These are phyloP conservation scores for Miamiensis avidus DNA, from an alignment of 169 alveolate genomes.

Conservation along the genomic window DNA sequence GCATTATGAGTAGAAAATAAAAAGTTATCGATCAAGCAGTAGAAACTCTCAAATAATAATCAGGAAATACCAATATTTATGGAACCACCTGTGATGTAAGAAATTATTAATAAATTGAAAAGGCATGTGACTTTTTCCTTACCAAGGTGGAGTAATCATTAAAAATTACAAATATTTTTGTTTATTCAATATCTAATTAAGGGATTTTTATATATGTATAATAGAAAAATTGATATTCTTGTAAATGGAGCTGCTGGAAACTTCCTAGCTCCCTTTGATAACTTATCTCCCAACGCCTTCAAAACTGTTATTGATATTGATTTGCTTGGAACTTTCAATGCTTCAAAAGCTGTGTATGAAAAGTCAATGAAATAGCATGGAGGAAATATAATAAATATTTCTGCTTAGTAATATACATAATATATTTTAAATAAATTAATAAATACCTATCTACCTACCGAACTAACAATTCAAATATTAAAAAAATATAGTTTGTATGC, in stretches of 20 bases:
- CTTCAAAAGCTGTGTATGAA: conserved; percentile 70
- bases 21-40: conserved; percentile 66
- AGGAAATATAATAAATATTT: conserved; percentile 78
- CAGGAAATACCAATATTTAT: conserved; percentile 30
- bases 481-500: not conserved
- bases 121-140: conserved; percentile 6
- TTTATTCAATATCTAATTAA: no score
- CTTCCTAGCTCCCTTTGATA: conserved; percentile 73
- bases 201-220: no score
- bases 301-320: conserved; percentile 84
- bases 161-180: no score
- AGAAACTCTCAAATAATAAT: conserved; percentile 35
- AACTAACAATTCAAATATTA: not conserved
- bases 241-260: conserved; percentile 91
- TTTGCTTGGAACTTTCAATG: conserved; percentile 81
- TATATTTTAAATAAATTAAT: no score
- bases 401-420: conserved; percentile 57
- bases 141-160: no score
- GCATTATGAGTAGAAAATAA: conserved; percentile 76
- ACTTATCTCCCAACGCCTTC: conserved; percentile 74
- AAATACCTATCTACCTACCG: no score
- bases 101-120: conserved; percentile 62
- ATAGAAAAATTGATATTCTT: conserved; percentile 79
- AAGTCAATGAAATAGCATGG: conserved; percentile 61
- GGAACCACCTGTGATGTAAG: conserved; percentile 82